A percentile compares a stretch with the other conserved stretches of the same genome.
These are phyloP conservation scores for Chrysochromulina parva DNA, from an alignment of 78 protist genomes.

Conservation along the genomic window DNA sequence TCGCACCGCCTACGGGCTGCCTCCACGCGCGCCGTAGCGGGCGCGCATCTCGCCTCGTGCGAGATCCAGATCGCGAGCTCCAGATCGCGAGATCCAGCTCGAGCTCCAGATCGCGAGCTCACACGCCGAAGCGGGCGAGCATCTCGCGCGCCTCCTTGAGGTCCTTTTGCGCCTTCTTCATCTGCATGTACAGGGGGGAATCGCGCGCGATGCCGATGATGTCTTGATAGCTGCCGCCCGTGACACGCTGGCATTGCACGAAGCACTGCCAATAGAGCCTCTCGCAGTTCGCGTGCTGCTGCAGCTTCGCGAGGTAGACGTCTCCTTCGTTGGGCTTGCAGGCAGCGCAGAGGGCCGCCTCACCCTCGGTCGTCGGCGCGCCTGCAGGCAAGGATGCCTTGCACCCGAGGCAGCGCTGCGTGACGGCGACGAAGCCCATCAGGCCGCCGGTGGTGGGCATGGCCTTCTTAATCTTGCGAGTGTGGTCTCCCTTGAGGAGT, in stretches of 20 bases:
- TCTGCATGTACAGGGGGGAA: conserved; percentile 97
- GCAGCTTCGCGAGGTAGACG: background rate
- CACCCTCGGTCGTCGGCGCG: background rate
- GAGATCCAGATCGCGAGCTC: too few species aligned
- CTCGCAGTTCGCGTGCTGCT: conserved; percentile 42
- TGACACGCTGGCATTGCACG: conserved; percentile 99
- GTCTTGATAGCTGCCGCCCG: conserved; percentile 74
- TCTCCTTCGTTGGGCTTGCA: conserved; percentile 47
- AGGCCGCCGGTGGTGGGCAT: conserved; percentile 79
- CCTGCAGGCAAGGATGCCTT: background rate
- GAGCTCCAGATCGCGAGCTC: too few species aligned
- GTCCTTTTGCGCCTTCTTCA: conserved; percentile 94
- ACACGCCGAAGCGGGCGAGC: conserved; percentile 72
- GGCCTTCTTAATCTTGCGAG: conserved; percentile 73
- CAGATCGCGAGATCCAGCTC: too few species aligned
- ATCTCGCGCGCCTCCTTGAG: conserved; percentile 64
- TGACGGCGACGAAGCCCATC: conserved; percentile 66
- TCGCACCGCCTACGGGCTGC: too few species aligned
- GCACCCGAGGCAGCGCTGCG: conserved; percentile 77
- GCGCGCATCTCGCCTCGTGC: too few species aligned
- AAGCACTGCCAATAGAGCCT: conserved; percentile 75
- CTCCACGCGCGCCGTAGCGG: too few species aligned
- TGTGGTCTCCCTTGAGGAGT: conserved; percentile 89
- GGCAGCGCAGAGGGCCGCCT: conserved; percentile 55
- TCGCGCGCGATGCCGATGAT: conserved; percentile 87